Conservation (phyloP, 169 alveolate genomes). For the Plasmodium knowlesi region DNA sequence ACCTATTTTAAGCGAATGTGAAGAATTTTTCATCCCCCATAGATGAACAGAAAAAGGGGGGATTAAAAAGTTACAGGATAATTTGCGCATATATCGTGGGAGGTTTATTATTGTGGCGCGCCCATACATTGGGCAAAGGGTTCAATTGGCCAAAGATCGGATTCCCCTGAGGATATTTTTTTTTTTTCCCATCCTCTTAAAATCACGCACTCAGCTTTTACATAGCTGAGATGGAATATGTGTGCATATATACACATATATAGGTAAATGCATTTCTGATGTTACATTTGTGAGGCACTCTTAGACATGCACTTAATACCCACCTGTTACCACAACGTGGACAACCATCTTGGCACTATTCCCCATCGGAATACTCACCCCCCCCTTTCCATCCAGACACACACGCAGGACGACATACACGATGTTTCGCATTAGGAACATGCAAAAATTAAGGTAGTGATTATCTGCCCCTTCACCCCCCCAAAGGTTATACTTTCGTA, state of each 20-base stretch:
- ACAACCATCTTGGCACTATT: background rate
- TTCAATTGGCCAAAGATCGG: background rate
- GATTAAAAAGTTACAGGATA: background rate
- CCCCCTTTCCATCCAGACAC: too few species aligned
- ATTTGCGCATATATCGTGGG: background rate
- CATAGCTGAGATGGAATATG: background rate
- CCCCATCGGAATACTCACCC: background rate
- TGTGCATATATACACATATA: background rate
- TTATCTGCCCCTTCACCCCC: conserved; percentile 31
- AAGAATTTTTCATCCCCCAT: background rate
- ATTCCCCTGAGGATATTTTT: background rate
- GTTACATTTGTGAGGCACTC: background rate
- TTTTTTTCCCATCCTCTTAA: background rate
- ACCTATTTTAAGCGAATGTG: background rate
- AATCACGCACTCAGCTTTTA: background rate
- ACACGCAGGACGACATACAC: background rate
- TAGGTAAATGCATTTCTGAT: background rate
- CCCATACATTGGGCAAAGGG: background rate
- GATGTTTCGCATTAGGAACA: background rate
- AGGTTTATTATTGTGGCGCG: background rate
- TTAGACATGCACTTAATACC: background rate
- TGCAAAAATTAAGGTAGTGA: conserved; percentile 43
- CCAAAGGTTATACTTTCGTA: conserved; percentile 63
- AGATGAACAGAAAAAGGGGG: background rate
- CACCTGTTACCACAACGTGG: background rate